Percentiles rank a stretch among this genome's conserved stretches.
Evolutionary conservation across 345 rosid species (phyloP).

Genomic region (Camelina neglecta): DNA sequence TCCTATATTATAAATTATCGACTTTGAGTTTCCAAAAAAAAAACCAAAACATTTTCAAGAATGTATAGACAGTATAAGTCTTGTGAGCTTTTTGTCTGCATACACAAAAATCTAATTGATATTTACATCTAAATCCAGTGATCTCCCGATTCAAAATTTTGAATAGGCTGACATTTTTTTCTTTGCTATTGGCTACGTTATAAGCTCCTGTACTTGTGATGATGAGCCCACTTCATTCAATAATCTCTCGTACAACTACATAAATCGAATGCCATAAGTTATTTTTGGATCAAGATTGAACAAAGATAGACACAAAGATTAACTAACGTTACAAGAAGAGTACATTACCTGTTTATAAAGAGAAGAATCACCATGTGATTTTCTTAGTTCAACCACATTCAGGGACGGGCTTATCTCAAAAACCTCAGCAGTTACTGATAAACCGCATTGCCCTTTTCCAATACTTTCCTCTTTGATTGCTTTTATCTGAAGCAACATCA

Average conservation of each 20-base stretch:
- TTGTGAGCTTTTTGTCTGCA: background rate
- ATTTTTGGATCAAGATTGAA: background rate
- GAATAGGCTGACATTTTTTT: background rate
- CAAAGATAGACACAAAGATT: background rate
- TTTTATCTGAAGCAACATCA: conserved; percentile 58
- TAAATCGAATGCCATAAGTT: conserved; percentile 2
- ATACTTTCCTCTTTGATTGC: conserved; percentile 59
- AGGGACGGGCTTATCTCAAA: conserved; percentile 72
- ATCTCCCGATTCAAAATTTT: background rate
- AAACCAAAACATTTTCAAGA: background rate
- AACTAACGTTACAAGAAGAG: background rate
- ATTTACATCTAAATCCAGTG: background rate
- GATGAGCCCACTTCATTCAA: conserved; percentile 59
- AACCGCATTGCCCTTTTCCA: conserved; percentile 40
- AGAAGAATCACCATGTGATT: conserved; percentile 71
- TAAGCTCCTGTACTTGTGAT: conserved; percentile 24
- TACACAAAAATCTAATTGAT: background rate
- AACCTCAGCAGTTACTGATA: conserved; percentile 82
- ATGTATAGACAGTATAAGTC: background rate
- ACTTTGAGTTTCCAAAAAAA: background rate
- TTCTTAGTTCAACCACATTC: conserved; percentile 72
- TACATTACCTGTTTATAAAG: conserved; percentile 75
- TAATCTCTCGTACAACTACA: conserved; percentile 76
- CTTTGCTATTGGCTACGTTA: conserved; percentile 9
- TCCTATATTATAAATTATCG: background rate